Percentiles rank a stretch among this genome's conserved stretches.
phyloP scores from a whole-genome alignment of 2,329 filamentous ascomycete genomes.

The Acarospora socialis region DNA sequence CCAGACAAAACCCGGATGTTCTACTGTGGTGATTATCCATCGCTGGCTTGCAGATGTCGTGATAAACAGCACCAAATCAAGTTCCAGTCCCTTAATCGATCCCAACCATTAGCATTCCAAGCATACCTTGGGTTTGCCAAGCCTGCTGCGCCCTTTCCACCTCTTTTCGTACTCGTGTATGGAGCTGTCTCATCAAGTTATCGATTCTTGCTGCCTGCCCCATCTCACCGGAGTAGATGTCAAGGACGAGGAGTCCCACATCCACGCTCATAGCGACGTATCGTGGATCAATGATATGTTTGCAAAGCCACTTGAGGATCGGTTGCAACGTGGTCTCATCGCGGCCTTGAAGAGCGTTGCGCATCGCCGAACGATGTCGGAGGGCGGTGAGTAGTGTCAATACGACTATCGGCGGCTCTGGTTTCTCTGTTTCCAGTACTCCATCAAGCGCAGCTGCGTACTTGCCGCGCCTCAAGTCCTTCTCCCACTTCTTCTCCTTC shows the following conservation, averaged over 20 bases:
- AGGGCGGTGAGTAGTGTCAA: constrained; percentile 73
- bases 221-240: constrained; percentile 73
- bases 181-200: constrained; percentile 52
- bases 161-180: constrained; percentile 57
- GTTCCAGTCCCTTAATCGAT: neutral
- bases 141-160: constrained; percentile 75
- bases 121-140: constrained; percentile 71
- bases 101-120: constrained; percentile 57
- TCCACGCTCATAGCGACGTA: constrained; percentile 73
- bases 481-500: constrained; percentile 64
- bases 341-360: constrained; percentile 62
- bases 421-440: constrained; percentile 57
- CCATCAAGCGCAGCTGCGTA: constrained; percentile 68
- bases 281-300: constrained; percentile 67
- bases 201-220: constrained; percentile 61
- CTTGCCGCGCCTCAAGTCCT: constrained; percentile 60
- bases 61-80: neutral
- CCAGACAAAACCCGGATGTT: no score
- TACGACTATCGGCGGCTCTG: no score
- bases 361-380: constrained; percentile 73
- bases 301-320: constrained; percentile 68
- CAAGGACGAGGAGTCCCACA: constrained; percentile 65
- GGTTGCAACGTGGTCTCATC: constrained; percentile 73
- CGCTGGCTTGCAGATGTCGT: neutral
- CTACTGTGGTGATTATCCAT: neutral